Evolutionary conservation across 441 rosid genomes (phyloP).

Genomic region (Flueggea neowawraea): DNA sequence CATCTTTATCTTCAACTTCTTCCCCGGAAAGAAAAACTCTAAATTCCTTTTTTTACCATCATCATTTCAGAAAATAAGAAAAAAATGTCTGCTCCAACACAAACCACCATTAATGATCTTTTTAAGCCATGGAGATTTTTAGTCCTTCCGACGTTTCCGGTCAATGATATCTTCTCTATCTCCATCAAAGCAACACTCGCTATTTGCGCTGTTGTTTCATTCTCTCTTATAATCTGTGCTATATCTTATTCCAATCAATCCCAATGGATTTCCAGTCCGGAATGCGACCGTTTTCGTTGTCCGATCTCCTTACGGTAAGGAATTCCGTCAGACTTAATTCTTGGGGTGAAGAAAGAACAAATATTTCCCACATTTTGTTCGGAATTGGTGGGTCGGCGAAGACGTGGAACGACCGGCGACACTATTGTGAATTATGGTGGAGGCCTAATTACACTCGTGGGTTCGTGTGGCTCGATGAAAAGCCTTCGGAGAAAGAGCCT

Average conservation of each 20-base stretch:
- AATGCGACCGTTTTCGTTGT: slow-evolving; percentile 15
- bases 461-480: slow-evolving; percentile 73
- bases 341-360: slow-evolving; percentile 27
- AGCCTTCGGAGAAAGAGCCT: slow-evolving; percentile 29
- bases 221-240: slow-evolving; percentile 38
- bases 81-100: slow-evolving; percentile 28
- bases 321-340: not conserved
- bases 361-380: slow-evolving; percentile 58
- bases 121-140: slow-evolving; percentile 49
- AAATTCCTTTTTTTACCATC: no score
- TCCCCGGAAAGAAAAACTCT: no score
- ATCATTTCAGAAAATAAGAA: not conserved
- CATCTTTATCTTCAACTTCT: no score
- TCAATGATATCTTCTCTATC: slow-evolving; percentile 28
- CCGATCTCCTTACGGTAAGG: not conserved
- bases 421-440: slow-evolving; percentile 76
- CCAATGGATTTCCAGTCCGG: not conserved
- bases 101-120: slow-evolving; percentile 27
- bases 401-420: slow-evolving; percentile 68
- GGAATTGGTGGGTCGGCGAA: slow-evolving; percentile 81
- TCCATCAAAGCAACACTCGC: slow-evolving; percentile 39
- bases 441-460: slow-evolving; percentile 59
- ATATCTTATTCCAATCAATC: slow-evolving; percentile 37
- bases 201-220: slow-evolving; percentile 33
- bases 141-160: slow-evolving; percentile 34